Base-by-base conservation (phyloP, 2,329 filamentous ascomycete species). In the Fonsecaea multimorphosa region DNA sequence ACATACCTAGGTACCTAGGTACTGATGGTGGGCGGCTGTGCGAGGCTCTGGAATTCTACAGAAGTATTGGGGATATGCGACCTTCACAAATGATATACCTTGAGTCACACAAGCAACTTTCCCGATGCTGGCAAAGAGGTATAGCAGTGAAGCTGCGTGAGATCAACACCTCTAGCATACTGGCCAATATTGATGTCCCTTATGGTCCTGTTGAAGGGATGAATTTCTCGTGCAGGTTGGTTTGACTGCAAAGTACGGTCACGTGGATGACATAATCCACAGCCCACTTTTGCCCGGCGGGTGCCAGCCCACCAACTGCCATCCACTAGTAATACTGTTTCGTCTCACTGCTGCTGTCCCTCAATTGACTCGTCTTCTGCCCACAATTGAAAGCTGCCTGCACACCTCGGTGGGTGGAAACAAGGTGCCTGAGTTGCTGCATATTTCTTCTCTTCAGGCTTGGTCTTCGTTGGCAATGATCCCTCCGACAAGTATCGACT, bases 381-480 rank as follows among this genome's bases (percentile, higher is more conserved):
- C 44, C 44, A 49, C 44, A 49, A 49, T 49, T 49, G 44, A 24
- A 46, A 54, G 52, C 58, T 66, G 63, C 63, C 63, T 66, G 58
- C 55, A 29, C 16, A 55, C 38, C 19, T 24, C 38, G 6, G 51
- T 58, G 31, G 59, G 53, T 29, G 22, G 38, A 44, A 29, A 54
- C 34, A 46, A 12, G 58, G 36, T 46, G 32, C 31, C 24, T 49
- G 44, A 19, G 19, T 24, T 56, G 16, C 24, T 31, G 14, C 19
- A 12, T 4, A 16, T 24, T 24, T 22, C n/a, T 36, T 34, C 16
- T n/a, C 32, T 40, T 14, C 24, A 40, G n/a, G 29, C 58, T 55
- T 36, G 31, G n/a, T 44, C 29, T 36, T 46, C 36, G 24, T 36
- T 34, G 63, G 67, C 65, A 32, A 70, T 69, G 67, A 64, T 53